A percentile compares a stretch with the other conserved stretches of the same genome.
phyloP scores from a whole-genome alignment of 352 stramenopile genomes.

The Phytophthora uliginosa region DNA sequence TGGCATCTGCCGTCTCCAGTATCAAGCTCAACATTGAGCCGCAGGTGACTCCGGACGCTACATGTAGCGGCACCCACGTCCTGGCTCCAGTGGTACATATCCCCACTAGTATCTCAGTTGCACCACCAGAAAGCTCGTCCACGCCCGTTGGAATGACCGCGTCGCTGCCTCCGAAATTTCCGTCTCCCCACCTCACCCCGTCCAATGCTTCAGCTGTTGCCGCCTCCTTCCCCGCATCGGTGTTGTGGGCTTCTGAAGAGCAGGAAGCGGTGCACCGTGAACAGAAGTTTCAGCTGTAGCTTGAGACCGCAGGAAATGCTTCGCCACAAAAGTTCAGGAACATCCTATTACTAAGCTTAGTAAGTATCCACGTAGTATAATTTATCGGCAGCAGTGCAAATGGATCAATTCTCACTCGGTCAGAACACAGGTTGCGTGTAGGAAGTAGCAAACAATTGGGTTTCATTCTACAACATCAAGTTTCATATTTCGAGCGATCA shows the following conservation, averaged over 20 bases:
- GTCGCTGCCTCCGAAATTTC: conserved; percentile 38
- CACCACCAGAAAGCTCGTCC: conserved; percentile 29
- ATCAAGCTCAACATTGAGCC: conserved; percentile 66
- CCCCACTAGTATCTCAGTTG: not conserved
- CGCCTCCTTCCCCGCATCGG: conserved; percentile 59
- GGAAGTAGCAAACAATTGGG: not conserved
- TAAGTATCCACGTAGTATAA: conserved; percentile 27
- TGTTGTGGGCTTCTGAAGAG: conserved; percentile 58
- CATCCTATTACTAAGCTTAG: not conserved
- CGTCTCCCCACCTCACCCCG: conserved; percentile 54
- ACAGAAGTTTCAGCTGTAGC: conserved; percentile 30
- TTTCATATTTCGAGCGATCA: conserved; percentile 12
- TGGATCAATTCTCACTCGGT: not conserved
- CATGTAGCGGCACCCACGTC: conserved; percentile 13
- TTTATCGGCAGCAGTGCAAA: conserved; percentile 29
- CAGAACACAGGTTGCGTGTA: not conserved
- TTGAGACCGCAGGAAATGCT: not conserved
- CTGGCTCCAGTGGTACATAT: conserved; percentile 34
- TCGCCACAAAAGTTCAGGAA: not conserved
- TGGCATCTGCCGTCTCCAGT: conserved; percentile 57
- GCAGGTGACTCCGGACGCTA: conserved; percentile 5
- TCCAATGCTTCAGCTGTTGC: conserved; percentile 45
- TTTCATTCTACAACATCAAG: conserved; percentile 17
- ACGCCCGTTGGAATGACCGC: conserved; percentile 34
- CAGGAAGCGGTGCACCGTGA: conserved; percentile 22